Evolutionary conservation across 768 basidiomycete species (phyloP), one percentile per base, ranked within the genome.

Genomic region (Leucosporidium creatinivorum): DNA sequence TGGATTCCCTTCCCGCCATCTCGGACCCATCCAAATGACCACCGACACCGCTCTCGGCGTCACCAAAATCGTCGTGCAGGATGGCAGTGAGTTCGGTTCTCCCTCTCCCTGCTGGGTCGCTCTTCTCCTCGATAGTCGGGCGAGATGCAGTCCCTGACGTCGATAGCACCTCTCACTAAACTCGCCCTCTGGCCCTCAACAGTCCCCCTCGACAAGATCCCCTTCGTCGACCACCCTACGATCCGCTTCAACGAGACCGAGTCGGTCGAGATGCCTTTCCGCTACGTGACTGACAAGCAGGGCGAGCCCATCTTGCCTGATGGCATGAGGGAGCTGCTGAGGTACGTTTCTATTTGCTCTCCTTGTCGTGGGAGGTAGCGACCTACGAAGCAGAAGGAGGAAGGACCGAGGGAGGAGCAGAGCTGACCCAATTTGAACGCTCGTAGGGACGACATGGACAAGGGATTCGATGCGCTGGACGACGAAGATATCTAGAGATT

Each of bases 201-300:
- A 84, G 86, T 86, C 36, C 82, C 84, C 0, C 80, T 97, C 21
- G 81, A 85, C 58, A 77, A 87, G 48, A 91, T 98, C 58, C 66
- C 70, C 17, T 80, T 59, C 28, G 65, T 94, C 90, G 88, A 92
- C 74, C 85, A 85, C 77, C 96, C 96, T 0, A 94, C 92, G 0
- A 94, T 99, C 75, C 79, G 73, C 23, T 97, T 98, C 82, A 89
- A 88, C 73, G 77, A 84, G 6, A 86, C 85, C 73, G 96, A 99
- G 77, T 89, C 88, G 54, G 91, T 98, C 8, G 92, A 97, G 79
- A 99, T 99, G 96, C 96, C 96, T 0, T 99, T 99, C 81, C 81
- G 91, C 89, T 73, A 76, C 89, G 83, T 85, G 51, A 75, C 77
- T 39, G 79, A 81, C 23, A 76, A 76, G 17, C 76, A 80, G 21